These are phyloP conservation scores for Talaromyces nanjingensis DNA, from an alignment of 495 filamentous ascomycete species.

Conservation along the genomic window DNA sequence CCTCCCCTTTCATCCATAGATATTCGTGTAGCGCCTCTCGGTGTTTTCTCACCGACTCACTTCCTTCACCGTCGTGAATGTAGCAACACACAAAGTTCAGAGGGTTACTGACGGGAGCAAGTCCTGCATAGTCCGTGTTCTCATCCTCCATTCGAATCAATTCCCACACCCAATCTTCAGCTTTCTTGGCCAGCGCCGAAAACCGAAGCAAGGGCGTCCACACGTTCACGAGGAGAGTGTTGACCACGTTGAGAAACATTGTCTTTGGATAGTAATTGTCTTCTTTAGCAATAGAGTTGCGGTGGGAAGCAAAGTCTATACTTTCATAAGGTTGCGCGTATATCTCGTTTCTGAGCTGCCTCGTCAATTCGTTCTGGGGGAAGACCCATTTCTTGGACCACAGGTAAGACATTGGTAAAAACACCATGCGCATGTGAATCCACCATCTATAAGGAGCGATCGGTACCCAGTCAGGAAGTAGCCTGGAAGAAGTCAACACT, in stretches of 20 bases:
- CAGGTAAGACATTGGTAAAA: constrained; percentile 84
- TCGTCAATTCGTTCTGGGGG: constrained; percentile 63
- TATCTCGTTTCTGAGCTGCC: constrained; percentile 70
- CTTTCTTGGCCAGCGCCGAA: constrained; percentile 47
- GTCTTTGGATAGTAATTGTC: constrained; percentile 96
- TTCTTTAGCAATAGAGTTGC: constrained; percentile 69
- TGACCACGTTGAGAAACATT: constrained; percentile 67
- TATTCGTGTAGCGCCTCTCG: constrained; percentile 76
- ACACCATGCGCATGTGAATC: constrained; percentile 94
- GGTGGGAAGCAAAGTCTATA: constrained; percentile 68
- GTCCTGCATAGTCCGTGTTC: constrained; percentile 80
- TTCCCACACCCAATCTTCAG: constrained; percentile 68
- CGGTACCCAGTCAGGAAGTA: constrained; percentile 92
- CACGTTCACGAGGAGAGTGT: constrained; percentile 67
- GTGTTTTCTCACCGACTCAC: constrained; percentile 69
- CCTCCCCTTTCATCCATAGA: constrained; percentile 86
- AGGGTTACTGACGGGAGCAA: constrained; percentile 83
- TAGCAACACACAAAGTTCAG: constrained; percentile 84
- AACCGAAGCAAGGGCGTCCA: constrained; percentile 69
- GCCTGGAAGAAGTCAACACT: constrained; percentile 28
- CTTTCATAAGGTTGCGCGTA: constrained; percentile 72
- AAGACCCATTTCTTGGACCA: constrained; percentile 72
- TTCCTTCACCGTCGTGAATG: constrained; percentile 72
- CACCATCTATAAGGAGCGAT: constrained; percentile 97
- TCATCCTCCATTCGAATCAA: constrained; percentile 84